These are phyloP conservation scores for Cercospora citrullina DNA, from an alignment of 2,329 filamentous ascomycete genomes.

Conservation along the genomic window DNA sequence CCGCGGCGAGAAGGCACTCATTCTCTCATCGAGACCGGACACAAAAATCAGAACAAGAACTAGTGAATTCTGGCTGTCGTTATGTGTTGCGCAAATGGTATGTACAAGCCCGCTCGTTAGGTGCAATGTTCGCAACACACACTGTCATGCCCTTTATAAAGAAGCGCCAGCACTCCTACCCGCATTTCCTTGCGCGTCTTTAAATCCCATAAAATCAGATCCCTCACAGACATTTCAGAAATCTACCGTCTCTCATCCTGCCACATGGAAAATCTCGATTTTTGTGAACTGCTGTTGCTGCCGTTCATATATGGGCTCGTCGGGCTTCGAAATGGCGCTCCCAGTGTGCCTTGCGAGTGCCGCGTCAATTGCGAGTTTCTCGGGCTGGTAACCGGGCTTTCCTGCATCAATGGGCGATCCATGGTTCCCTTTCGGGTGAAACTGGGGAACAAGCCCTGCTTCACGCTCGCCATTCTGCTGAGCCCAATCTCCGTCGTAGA, in stretches of 20 bases:
- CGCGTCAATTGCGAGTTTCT: constrained; percentile 8
- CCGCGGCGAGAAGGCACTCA: neutral
- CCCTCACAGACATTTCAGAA: neutral
- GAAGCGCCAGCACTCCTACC: neutral
- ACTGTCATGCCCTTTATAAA: neutral
- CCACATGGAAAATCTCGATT: constrained; percentile 8
- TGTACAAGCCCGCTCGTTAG: constrained; percentile 1
- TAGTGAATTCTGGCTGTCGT: neutral
- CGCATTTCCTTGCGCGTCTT: neutral
- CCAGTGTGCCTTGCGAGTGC: constrained; percentile 2
- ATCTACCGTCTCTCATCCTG: constrained; percentile 3
- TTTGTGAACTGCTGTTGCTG: neutral
- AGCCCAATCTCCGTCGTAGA: constrained; percentile 2
- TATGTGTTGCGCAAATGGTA: constrained; percentile 2
- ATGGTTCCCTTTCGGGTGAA: neutral
- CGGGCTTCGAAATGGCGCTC: neutral
- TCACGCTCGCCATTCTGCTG: constrained; percentile 17
- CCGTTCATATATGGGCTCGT: constrained; percentile 1
- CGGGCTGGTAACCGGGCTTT: constrained; percentile 4
- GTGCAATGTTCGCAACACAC: constrained; percentile 3
- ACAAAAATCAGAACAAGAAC: neutral
- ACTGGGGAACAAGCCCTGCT: neutral
- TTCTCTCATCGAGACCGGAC: neutral
- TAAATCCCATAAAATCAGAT: neutral
- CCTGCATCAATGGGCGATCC: constrained; percentile 8